Evolutionary conservation across 192 early-diverging fungal species (phyloP), one percentile per base, ranked within the genome.

Genomic region (Coemansia sp.): DNA sequence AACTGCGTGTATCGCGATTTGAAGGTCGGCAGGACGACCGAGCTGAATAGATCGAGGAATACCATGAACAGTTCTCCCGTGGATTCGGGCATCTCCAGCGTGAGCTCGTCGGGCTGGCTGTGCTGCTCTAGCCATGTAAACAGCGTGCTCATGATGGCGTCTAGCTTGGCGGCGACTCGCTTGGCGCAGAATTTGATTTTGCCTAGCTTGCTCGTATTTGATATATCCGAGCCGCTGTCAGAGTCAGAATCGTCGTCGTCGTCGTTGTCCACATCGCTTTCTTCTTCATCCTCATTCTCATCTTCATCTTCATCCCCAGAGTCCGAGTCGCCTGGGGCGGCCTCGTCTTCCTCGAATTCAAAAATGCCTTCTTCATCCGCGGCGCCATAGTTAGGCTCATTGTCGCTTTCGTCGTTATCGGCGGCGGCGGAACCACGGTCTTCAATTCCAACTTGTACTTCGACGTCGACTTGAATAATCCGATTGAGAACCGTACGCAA

Each of bases 1-100:
- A 97, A 99, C 75, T 99, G 96, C 8, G 91, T 91, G 76, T 94
- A 94, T 34, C 94, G 88, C 42, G 92, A 91, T 64, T 90, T 90
- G 70, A 95, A 91, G 0, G 95, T 99, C 3, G 91, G 88, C 20
- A 97, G 70, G 23, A 96, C 84, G 2, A 86, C 84, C 20, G 85
- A 77, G 59, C 91, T 89, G 72, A 97, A 99, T 28, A 94, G 84
- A 21, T 87, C 85, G 14, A 97, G 68, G 37, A 96, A 72, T 12
- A 79, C 73, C 18, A 86, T 59, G 61, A 91, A 94, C 14, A 94
- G 71, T 26, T 89, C 85, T 23, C 76, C 68, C 33, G 79, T 69
- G 0, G 69, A 37, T 33, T 82, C 65, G 33, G 71, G 34, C 67
- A 66, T 42, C 68, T 68, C 64, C 21, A 55, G 57, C 45, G 65